Base-by-base conservation (phyloP, 345 rosid species). In the Firmiana major region DNA sequence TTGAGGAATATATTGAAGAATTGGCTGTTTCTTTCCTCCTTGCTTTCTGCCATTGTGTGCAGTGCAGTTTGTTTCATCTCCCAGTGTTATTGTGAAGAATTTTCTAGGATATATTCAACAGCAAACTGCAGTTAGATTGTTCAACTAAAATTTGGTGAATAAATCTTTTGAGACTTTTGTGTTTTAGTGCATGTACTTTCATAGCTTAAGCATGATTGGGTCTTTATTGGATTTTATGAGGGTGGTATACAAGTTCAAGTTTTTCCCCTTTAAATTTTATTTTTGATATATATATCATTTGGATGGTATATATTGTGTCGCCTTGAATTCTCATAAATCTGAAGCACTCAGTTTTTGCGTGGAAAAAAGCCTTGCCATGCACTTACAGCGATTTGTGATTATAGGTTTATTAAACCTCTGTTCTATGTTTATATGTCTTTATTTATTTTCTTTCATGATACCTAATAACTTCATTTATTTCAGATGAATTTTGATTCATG, bases 401-500 rank as follows among this genome's bases (percentile, higher is more conserved):
- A 49, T 5, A 70, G 59, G 26, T 16, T 70, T 70, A 45, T 9
- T 5, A 12, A 34, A 53, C 26, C 26, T 31, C n/a, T 57, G 7
- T 74, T 43, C 46, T 45, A 36, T n/a, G 26, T 55, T 40, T 22
- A 0, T 51, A 6, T 40, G 65, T 57, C 66, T 55, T 34, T 24
- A 55, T 1, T 15, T 73, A 57, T 58, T 59, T 59, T 59, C 42
- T 74, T 22, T 46, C 42, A 28, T 17, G 31, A 26, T 26, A 19
- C 21, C 64, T 54, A 69, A 62, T 63, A 45, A 48, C 54, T 63
- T 12, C 13, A 34, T 71, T 81, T 67, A 43, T 84, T 84, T 71
- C 93, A 96, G 99, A 94, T 96, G 93, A 92, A 87, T 78, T 96
- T 92, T 77, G 98, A 96, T 85, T 88, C 94, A 63, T 96, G 99